A percentile compares a stretch with the other conserved stretches of the same genome.
Conservation (phyloP, 495 filamentous ascomycete genomes). For the Penicillium parvum region DNA sequence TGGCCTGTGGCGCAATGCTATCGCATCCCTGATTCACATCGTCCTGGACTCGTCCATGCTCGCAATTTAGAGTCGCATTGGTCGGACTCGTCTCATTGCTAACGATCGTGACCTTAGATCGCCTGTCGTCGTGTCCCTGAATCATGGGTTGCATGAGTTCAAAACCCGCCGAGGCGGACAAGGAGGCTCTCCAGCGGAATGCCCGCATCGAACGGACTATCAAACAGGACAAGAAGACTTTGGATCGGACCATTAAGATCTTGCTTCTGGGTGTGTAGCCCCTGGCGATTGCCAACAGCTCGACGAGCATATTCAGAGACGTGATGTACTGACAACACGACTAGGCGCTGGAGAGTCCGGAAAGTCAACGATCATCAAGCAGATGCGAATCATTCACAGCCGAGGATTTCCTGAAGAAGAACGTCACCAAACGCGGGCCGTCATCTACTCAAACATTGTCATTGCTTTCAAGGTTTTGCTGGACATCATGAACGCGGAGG, state of each 20-base stretch:
- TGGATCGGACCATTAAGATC: conserved; percentile 78
- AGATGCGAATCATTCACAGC: conserved; percentile 98
- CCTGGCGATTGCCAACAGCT: conserved; percentile 20
- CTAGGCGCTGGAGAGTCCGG: conserved; percentile 94
- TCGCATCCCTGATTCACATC: conserved; percentile 34
- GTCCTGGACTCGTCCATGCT: background rate
- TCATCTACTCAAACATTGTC: conserved; percentile 91
- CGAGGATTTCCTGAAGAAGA: conserved; percentile 89
- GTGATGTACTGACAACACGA: conserved; percentile 8
- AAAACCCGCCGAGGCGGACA: conserved; percentile 39
- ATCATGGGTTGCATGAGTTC: conserved; percentile 45
- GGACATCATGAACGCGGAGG: conserved; percentile 88
- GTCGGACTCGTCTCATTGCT: conserved; percentile 4
- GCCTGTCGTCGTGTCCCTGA: conserved; percentile 3
- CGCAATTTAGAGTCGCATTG: background rate
- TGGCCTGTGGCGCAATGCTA: conserved; percentile 4
- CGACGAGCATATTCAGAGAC: no score
- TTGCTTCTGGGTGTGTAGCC: conserved; percentile 62
- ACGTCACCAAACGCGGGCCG: conserved; percentile 85
- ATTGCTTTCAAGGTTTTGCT: conserved; percentile 84
- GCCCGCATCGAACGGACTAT: conserved; percentile 72
- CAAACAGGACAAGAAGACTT: conserved; percentile 74
- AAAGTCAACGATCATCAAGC: conserved; percentile 97
- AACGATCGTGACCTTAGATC: conserved; percentile 6
- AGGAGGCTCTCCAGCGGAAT: conserved; percentile 39